Base-by-base conservation (phyloP, 2,329 filamentous ascomycete species). In the Alternaria metachromatica region DNA sequence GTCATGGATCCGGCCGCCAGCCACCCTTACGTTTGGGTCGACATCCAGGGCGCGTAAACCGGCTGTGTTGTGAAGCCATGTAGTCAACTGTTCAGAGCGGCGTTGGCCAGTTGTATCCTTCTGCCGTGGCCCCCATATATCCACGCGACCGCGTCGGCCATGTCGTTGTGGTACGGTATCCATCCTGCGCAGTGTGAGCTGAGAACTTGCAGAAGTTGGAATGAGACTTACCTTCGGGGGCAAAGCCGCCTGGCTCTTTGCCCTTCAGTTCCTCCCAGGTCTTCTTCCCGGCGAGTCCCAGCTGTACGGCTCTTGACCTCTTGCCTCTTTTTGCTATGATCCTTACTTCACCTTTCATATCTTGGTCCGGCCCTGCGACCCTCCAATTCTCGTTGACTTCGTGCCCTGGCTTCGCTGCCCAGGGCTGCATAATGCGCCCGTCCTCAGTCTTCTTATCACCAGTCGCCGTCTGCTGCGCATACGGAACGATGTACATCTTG, bases 131-230 rank as follows among this genome's bases (percentile, higher is more conserved):
- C 77, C 6, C 76, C 76, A 55, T 79, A 79, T 12, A 79, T 67
- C 77, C 77, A 79, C 3, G 73, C 74, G 25, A 76, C 70, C 12
- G 76, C 76, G 60, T 79, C 77, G 6, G 76, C 74, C 74, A 76
- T 77, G 55, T 79, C 74, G 54, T 78, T 71, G 56, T 77, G 68
- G 49, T 79, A 79, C 2, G 77, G 76, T 11, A 45, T 68, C 76
- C 76, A 79, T 60, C 72, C 77, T 78, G 53, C 18, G 18, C 2
- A 26, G 25, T 15, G 26, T 70, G 26, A 70, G 62, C 13, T n/a
- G 46, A 2, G 5, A 2, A 18, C 8, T 7, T 13, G 20, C 28
- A 53, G 7, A 1, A 43, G 18, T 30, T n/a, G 13, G 7, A 48
- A 59, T 23, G 18, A 23, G 45, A 60, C 72, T 61, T 50, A 78